These are phyloP conservation scores for Gossypium gossypioides DNA, from an alignment of 441 rosid genomes.

Conservation along the genomic window DNA sequence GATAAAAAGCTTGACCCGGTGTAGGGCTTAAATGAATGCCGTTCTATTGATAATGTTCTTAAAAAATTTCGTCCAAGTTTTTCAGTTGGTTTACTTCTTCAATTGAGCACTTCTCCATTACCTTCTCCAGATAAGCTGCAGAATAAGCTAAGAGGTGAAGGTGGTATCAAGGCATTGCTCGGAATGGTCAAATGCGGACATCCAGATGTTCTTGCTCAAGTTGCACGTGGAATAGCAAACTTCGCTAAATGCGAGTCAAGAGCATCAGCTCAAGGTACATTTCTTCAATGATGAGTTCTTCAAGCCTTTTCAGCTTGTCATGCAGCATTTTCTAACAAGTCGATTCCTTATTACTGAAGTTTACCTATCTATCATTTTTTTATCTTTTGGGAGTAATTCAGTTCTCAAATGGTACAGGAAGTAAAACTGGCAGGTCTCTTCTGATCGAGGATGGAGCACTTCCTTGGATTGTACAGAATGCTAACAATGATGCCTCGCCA, in stretches of 20 bases:
- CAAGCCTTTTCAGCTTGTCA: not conserved
- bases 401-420: constrained; percentile 44
- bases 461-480: constrained; percentile 90
- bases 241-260: constrained; percentile 97
- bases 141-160: constrained; percentile 73
- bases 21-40: not conserved
- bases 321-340: not conserved
- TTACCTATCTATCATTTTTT: not conserved
- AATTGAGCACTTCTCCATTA: not conserved
- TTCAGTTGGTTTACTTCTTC: not conserved
- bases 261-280: constrained; percentile 79
- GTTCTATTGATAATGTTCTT: not conserved
- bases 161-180: constrained; percentile 90
- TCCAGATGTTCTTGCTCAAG: constrained; percentile 95
- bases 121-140: constrained; percentile 67
- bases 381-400: not conserved
- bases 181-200: constrained; percentile 92
- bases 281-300: not conserved
- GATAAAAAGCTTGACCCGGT: not conserved
- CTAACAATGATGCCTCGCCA: constrained; percentile 75
- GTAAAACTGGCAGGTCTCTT: constrained; percentile 68
- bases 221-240: constrained; percentile 98
- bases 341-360: not conserved
- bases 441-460: constrained; percentile 91
- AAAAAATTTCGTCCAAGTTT: not conserved